Evolutionary conservation across 2,329 filamentous ascomycete genomes (phyloP), one percentile per base, ranked within the genome.

Genomic region (Fusarium nygamai): DNA sequence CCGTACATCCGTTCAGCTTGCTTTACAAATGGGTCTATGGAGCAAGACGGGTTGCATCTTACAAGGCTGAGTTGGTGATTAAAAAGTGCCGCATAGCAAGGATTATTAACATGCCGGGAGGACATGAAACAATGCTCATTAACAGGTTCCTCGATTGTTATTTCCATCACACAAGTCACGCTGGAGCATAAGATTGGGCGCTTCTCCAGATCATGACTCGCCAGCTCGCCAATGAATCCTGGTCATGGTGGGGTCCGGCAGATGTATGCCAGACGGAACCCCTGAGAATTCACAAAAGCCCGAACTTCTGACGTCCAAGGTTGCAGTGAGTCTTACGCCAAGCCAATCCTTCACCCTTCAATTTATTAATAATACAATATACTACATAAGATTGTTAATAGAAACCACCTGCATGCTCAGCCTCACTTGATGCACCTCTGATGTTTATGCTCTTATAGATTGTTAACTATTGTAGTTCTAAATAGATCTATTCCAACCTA

Each of bases 151-250:
- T n/a, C 6, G 4, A n/a, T 22, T 48, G 14, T 29, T 47, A 47
- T 47, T 47, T 29, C 5, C 48, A 3, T 27, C 48, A 8, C 13
- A 5, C 6, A 36, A 20, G 22, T 36, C 48, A 27, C 5, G 31
- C 8, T 2, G 3, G 3, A 2, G 20, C 14, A 17, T n/a, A 5
- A 4, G 8, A 22, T 17, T 38, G 8, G 33, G 17, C 8, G 6
- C 24, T 38, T 22, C 34, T 6, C 24, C 34, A 10, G 10, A 29
- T 13, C 20, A 54, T 54, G 33, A 54, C 51, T 38, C 34, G 51
- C 34, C 3, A 2, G 33, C 24, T 38, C 8, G 51, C 24, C 34
- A 54, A 38, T 17, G 8, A 36, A 29, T 17, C 51, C 50, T 38
- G 7, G 19, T 0, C 5, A n/a, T 7, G 19, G 24, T 19, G 34